Evolutionary conservation across 75 land plant genomes (phyloP).

Genomic region (Cunninghamia lanceolata): DNA sequence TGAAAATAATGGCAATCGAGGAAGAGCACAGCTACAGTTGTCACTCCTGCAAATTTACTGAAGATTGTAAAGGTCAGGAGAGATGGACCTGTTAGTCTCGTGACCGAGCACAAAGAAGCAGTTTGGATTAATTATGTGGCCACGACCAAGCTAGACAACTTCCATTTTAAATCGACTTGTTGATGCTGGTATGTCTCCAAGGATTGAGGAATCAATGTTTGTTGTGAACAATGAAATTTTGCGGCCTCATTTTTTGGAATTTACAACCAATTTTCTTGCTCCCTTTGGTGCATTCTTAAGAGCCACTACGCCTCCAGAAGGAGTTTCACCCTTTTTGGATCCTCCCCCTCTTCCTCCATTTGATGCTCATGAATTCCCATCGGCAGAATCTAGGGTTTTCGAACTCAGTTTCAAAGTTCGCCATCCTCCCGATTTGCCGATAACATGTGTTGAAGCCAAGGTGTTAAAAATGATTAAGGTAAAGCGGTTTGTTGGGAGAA

Average conservation of each 20-base stretch:
- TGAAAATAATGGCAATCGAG: constrained; percentile 32
- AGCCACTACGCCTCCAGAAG: constrained; percentile 84
- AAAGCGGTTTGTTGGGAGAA: too few relatives aligned
- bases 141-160: constrained; percentile 87
- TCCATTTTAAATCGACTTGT: constrained; percentile 88
- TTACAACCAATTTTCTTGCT: constrained; percentile 94
- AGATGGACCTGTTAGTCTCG: too few relatives aligned
- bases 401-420: too few relatives aligned
- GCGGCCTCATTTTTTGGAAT: constrained; percentile 89
- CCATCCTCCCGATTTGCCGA: too few relatives aligned
- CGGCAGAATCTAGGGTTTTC: too few relatives aligned
- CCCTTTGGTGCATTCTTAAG: constrained; percentile 94
- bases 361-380: constrained; percentile 72
- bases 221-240: constrained; percentile 95
- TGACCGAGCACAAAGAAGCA: too few relatives aligned
- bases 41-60: constrained; percentile 59
- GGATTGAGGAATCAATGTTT: too few relatives aligned
- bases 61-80: too few relatives aligned
- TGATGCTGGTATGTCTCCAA: constrained; percentile 80
- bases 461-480: too few relatives aligned
- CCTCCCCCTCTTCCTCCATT: constrained; percentile 85
- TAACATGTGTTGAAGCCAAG: too few relatives aligned
- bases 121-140: constrained; percentile 82
- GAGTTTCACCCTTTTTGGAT: constrained; percentile 78
- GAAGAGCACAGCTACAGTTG: constrained; percentile 40